These are phyloP conservation scores for Fraxinus xanthoxyloides DNA, from an alignment of 305 asterid genomes.

Conservation along the genomic window DNA sequence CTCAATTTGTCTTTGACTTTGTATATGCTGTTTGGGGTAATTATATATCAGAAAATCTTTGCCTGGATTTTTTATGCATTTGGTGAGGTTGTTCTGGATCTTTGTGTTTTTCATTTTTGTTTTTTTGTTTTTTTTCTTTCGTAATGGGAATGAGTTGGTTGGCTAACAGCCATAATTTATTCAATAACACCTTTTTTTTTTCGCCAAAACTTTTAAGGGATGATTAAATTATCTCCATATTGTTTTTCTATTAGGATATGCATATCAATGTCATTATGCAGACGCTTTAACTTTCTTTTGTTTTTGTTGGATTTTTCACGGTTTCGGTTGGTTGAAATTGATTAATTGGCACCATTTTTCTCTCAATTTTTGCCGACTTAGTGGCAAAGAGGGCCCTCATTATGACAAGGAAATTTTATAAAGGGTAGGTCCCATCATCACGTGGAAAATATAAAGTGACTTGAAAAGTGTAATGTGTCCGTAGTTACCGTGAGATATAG, in stretches of 20 bases:
- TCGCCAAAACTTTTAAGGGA: conserved; percentile 14
- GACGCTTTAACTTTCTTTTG: conserved; percentile 10
- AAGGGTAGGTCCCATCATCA: conserved; percentile 41
- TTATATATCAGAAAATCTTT: not conserved
- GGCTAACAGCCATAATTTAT: conserved; percentile 4
- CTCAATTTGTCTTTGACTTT: not conserved
- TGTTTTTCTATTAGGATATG: not conserved
- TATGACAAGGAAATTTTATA: conserved; percentile 30
- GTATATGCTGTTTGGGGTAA: not conserved
- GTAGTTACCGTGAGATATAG: conserved; percentile 24
- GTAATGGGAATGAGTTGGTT: not conserved
- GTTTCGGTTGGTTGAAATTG: conserved; percentile 38
- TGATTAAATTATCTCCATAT: not conserved
- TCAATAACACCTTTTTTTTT: conserved; percentile 28
- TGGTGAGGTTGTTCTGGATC: conserved; percentile 6
- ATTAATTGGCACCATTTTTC: conserved; percentile 30
- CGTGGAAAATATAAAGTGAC: conserved; percentile 28
- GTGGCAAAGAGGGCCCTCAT: conserved; percentile 56
- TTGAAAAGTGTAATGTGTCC: conserved; percentile 17
- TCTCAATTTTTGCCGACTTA: conserved; percentile 36
- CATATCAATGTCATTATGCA: conserved; percentile 11
- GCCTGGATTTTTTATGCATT: not conserved
- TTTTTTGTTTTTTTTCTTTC: not conserved
- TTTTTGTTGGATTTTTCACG: conserved; percentile 35
- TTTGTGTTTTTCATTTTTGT: too few species aligned